Percentiles rank a stretch among this genome's conserved stretches.
Conservation (phyloP, 306 rosid species). For the Rosa chinensis region DNA sequence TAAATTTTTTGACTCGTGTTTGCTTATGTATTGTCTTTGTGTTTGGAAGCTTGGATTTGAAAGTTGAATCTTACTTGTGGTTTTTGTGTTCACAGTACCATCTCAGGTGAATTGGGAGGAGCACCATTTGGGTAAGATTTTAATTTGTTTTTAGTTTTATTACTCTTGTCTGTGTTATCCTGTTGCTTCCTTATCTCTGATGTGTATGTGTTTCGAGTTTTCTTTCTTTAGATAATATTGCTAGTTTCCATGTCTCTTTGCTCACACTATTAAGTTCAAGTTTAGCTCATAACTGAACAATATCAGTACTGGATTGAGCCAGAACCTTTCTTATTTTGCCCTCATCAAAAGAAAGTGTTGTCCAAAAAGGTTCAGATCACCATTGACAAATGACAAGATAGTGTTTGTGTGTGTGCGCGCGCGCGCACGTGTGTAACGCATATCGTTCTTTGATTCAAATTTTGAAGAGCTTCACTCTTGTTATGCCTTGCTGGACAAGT, state of each 20-base stretch:
- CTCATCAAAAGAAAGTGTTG: neutral
- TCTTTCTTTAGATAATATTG: neutral
- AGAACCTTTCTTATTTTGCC: neutral
- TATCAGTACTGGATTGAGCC: neutral
- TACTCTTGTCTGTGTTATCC: neutral
- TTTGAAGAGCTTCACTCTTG: neutral
- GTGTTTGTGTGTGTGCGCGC: neutral
- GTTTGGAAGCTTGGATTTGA: conserved; percentile 4
- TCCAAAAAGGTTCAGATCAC: neutral
- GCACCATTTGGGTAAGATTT: conserved; percentile 88
- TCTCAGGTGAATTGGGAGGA: conserved; percentile 78
- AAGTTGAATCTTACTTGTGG: neutral
- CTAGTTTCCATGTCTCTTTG: neutral
- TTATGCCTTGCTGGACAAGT: neutral
- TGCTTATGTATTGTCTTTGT: neutral
- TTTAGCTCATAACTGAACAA: neutral
- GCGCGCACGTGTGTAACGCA: neutral
- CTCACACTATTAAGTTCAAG: neutral
- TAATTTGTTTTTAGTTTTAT: neutral
- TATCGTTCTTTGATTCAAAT: neutral
- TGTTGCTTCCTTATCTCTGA: conserved; percentile 4
- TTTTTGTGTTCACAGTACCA: conserved; percentile 57
- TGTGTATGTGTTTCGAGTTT: neutral
- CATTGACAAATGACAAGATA: no score
- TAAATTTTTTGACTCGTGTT: neutral